A percentile compares a stretch with the other conserved stretches of the same genome.
Evolutionary conservation across 1,284 basidiomycete species (phyloP).

Genomic region (Cerioporus squamosus): DNA sequence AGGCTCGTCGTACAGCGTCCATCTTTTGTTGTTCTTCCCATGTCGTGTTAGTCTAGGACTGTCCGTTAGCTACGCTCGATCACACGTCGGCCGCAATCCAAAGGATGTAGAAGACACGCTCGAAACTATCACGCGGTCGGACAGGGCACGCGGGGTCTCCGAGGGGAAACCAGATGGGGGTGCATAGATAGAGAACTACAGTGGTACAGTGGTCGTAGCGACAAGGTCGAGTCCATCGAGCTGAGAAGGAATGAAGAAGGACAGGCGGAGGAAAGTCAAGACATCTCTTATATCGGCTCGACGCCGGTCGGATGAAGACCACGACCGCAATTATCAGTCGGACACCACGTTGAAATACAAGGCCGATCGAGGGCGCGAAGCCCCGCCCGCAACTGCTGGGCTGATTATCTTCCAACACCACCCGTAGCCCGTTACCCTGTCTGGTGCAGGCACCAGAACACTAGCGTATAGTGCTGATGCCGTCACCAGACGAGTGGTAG

Average conservation of each 20-base stretch:
- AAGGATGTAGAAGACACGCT: background rate
- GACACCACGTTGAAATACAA: no score
- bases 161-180: background rate
- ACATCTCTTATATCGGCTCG: no score
- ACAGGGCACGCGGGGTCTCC: conserved; percentile 4
- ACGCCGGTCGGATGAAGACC: no score
- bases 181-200: conserved; percentile 4
- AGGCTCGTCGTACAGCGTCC: conserved; percentile 90
- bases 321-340: no score
- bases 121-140: conserved; percentile 1
- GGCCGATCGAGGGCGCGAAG: no score
- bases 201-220: conserved; percentile 15
- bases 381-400: no score
- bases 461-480: no score
- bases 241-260: background rate
- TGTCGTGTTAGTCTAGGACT: conserved; percentile 46
- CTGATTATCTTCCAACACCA: no score
- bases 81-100: background rate
- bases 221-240: background rate
- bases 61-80: background rate
- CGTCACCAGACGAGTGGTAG: no score
- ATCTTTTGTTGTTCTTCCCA: conserved; percentile 98
- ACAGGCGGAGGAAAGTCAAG: background rate
- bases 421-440: no score
- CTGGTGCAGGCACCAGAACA: no score